Percentiles rank a stretch among this genome's conserved stretches.
Conservation (phyloP, 164 flowering plant genomes). For the Magnolia changhungtana region DNA sequence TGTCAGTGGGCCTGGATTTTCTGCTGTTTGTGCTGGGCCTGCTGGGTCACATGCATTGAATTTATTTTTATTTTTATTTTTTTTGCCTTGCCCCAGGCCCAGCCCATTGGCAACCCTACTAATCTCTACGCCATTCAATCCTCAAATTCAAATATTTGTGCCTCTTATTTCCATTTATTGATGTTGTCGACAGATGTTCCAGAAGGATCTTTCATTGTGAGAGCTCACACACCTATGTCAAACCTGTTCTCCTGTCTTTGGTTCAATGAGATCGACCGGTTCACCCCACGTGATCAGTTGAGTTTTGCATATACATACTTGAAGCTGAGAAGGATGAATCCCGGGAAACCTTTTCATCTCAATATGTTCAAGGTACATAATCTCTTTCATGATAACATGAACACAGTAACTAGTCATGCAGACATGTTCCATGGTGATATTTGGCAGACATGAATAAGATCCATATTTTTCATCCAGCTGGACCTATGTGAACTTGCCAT, state of each 20-base stretch:
- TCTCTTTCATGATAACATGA: not conserved
- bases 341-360: conserved; percentile 69
- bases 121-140: not conserved
- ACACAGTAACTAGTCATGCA: not conserved
- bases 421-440: not conserved
- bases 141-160: not conserved
- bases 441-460: not conserved
- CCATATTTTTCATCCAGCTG: not conserved
- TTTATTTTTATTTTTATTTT: too few relatives aligned
- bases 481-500: not conserved
- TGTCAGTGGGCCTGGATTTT: not conserved
- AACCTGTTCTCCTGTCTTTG: conserved; percentile 98
- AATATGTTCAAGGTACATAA: conserved; percentile 90
- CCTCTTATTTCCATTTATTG: not conserved
- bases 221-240: conserved; percentile 99
- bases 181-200: conserved; percentile 75
- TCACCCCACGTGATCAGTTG: conserved; percentile 96
- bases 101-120: not conserved
- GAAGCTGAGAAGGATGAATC: conserved; percentile 79
- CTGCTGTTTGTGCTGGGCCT: not conserved
- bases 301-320: conserved; percentile 90
- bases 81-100: too few relatives aligned
- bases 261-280: conserved; percentile 96
- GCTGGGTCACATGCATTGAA: not conserved
- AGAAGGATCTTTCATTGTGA: conserved; percentile 91